Conservation (phyloP, 2,329 filamentous ascomycete genomes). For the Pezicula rhizophila region DNA sequence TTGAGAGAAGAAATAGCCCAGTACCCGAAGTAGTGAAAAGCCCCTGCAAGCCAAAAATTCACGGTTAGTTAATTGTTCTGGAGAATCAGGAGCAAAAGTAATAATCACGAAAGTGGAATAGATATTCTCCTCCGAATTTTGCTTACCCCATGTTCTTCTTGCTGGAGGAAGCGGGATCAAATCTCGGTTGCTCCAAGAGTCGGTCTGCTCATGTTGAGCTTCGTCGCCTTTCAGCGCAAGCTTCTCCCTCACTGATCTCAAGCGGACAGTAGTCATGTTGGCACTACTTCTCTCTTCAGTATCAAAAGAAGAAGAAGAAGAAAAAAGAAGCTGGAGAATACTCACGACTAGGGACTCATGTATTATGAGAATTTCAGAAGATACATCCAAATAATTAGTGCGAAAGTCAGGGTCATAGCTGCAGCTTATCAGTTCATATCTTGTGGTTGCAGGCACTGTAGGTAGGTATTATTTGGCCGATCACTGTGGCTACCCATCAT, state of each 20-base stretch:
- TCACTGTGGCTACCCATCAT: too few relatives aligned
- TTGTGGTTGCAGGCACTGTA: too few relatives aligned
- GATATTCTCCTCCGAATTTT: too few relatives aligned
- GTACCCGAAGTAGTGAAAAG: slow-evolving; percentile 36
- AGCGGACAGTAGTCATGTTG: slow-evolving; percentile 2
- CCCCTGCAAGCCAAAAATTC: slow-evolving; percentile 6
- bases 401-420: not conserved
- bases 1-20: slow-evolving; percentile 24
- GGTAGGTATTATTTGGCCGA: too few relatives aligned
- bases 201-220: slow-evolving; percentile 37
- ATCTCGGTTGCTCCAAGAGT: slow-evolving; percentile 34
- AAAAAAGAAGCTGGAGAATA: not conserved
- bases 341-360: not conserved
- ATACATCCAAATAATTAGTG: not conserved
- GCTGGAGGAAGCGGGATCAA: slow-evolving; percentile 31
- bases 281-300: not conserved
- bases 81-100: too few relatives aligned
- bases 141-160: slow-evolving; percentile 30
- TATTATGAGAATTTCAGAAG: not conserved
- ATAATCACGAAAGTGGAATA: too few relatives aligned
- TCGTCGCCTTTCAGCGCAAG: slow-evolving; percentile 14
- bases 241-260: slow-evolving; percentile 1
- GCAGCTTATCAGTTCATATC: too few relatives aligned
- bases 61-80: too few relatives aligned
- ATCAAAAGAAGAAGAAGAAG: not conserved